Conservation (phyloP, 106 monocot species). For the Dendrobium nobile region DNA sequence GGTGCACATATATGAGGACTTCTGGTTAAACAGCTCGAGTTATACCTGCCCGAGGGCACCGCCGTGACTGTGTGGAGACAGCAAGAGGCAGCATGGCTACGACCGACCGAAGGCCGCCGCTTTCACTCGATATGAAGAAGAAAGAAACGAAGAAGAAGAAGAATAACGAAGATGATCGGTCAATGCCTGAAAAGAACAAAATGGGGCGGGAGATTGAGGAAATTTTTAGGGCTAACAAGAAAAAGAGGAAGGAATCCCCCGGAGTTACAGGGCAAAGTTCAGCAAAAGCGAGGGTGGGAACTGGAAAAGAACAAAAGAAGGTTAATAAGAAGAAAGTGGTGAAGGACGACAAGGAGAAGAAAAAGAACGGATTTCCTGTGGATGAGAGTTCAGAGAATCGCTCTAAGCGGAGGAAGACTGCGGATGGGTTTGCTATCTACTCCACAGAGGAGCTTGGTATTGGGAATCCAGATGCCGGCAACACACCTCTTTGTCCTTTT, state of each 20-base stretch:
- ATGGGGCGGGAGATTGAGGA: slow-evolving; percentile 22
- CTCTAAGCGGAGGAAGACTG: slow-evolving; percentile 43
- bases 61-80: not conserved
- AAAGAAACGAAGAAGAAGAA: not conserved
- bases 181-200: not conserved
- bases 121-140: not conserved
- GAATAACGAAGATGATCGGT: not conserved
- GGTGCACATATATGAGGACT: too few relatives aligned
- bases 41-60: too few relatives aligned
- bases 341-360: not conserved
- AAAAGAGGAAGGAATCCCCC: slow-evolving; percentile 5
- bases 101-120: not conserved
- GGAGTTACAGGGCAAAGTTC: not conserved
- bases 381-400: not conserved
- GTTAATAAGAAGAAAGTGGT: not conserved
- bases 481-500: slow-evolving; percentile 71
- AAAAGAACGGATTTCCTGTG: not conserved
- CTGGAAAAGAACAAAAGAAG: not conserved
- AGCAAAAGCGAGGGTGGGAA: not conserved
- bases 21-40: too few relatives aligned
- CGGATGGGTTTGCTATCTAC: slow-evolving; percentile 60
- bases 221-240: slow-evolving; percentile 15
- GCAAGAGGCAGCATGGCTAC: not conserved
- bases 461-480: slow-evolving; percentile 53
- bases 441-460: slow-evolving; percentile 54